A percentile compares a stretch with the other conserved stretches of the same genome.
Evolutionary conservation across 1,284 basidiomycete species (phyloP).

Genomic region (Ustilago xerochloae): DNA sequence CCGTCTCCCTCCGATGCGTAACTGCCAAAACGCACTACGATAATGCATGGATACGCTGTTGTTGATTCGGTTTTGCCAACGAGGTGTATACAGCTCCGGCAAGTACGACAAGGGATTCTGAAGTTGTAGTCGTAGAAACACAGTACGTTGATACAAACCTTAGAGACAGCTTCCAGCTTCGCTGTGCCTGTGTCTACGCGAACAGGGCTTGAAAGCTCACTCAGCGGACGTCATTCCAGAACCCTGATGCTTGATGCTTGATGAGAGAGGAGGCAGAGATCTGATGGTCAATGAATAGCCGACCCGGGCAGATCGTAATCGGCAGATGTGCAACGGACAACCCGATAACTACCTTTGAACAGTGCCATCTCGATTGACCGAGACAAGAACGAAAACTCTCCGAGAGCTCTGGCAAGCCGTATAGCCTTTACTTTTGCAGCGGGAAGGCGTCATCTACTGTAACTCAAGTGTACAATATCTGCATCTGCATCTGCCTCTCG

Average conservation of each 20-base stretch:
- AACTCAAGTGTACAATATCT: too few relatives aligned
- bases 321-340: not conserved
- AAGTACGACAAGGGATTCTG: slow-evolving; percentile 61
- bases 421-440: too few relatives aligned
- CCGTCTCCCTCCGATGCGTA: too few relatives aligned
- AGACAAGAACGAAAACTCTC: not conserved
- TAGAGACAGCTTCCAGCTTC: not conserved
- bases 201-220: not conserved
- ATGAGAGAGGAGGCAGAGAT: too few relatives aligned
- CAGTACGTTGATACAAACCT: slow-evolving; percentile 5
- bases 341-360: not conserved
- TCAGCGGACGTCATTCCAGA: too few relatives aligned
- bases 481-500: not conserved
- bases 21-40: too few relatives aligned
- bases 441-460: not conserved
- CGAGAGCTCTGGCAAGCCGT: too few relatives aligned
- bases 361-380: not conserved
- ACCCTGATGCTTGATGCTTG: too few relatives aligned
- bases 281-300: too few relatives aligned
- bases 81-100: slow-evolving; percentile 20
- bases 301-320: too few relatives aligned
- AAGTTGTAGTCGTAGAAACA: not conserved
- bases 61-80: not conserved
- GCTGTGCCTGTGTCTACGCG: not conserved
- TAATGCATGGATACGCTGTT: too few relatives aligned